A percentile compares a stretch with the other conserved stretches of the same genome.
phyloP scores from a whole-genome alignment of 176 grass and related monocot species.

The Hordeum vulgare region DNA sequence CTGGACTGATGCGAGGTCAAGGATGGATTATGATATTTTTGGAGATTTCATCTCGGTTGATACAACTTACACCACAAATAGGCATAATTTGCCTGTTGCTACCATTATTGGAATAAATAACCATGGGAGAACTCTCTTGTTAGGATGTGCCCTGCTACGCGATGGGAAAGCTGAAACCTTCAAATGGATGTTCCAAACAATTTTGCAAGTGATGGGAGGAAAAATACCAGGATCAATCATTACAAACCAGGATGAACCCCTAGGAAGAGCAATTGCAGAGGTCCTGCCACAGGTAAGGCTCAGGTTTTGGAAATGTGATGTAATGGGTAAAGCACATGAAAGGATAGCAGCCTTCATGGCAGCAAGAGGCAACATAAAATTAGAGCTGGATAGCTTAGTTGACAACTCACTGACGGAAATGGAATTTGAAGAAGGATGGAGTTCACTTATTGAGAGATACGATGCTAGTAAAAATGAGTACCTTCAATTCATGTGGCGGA shows the following conservation, averaged over 20 bases:
- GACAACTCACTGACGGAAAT: background rate
- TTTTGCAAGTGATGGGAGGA: slow-evolving; percentile 15
- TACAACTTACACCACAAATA: slow-evolving; percentile 15
- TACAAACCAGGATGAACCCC: slow-evolving; percentile 11
- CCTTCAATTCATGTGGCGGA: slow-evolving; percentile 19
- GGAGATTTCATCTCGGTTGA: slow-evolving; percentile 19
- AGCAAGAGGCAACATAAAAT: background rate
- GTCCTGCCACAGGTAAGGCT: background rate
- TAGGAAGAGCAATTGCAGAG: slow-evolving; percentile 14
- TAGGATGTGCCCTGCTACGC: slow-evolving; percentile 6
- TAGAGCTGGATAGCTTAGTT: background rate
- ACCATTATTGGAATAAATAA: slow-evolving; percentile 25
- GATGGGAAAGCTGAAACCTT: background rate
- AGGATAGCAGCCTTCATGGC: background rate
- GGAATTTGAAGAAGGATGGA: slow-evolving; percentile 21
- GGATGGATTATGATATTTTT: slow-evolving; percentile 22
- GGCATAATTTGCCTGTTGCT: slow-evolving; percentile 12
- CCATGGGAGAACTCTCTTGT: slow-evolving; percentile 3
- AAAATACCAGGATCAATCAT: slow-evolving; percentile 18
- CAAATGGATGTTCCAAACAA: slow-evolving; percentile 21
- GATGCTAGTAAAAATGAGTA: slow-evolving; percentile 10
- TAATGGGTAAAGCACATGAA: slow-evolving; percentile 19
- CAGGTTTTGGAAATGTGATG: slow-evolving; percentile 16
- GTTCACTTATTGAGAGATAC: slow-evolving; percentile 11
- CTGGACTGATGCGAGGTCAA: slow-evolving; percentile 10